A percentile compares a stretch with the other conserved stretches of the same genome.
phyloP scores from a whole-genome alignment of 768 basidiomycete genomes.

The Psilocybe azurescens region DNA sequence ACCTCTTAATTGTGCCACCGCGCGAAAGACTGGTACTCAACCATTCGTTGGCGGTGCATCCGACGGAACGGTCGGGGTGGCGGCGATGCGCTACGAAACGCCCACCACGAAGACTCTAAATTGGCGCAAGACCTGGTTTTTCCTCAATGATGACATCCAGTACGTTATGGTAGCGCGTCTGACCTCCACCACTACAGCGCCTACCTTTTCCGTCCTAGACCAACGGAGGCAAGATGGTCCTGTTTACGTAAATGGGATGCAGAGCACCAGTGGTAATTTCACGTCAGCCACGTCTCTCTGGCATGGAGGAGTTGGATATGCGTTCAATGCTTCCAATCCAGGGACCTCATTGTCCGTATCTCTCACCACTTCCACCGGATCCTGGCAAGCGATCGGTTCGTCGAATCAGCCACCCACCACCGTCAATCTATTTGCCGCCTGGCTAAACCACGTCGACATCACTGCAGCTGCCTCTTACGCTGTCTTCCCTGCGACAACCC shows the following conservation, averaged over 20 bases:
- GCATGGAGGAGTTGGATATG: slow-evolving; percentile 68
- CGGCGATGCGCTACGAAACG: slow-evolving; percentile 70
- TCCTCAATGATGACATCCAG: slow-evolving; percentile 63
- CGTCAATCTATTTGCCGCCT: slow-evolving; percentile 63
- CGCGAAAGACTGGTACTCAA: slow-evolving; percentile 48
- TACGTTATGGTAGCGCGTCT: slow-evolving; percentile 63
- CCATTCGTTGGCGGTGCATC: slow-evolving; percentile 69
- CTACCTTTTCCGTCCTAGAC: slow-evolving; percentile 68
- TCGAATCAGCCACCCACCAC: slow-evolving; percentile 57
- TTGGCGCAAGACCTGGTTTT: slow-evolving; percentile 77
- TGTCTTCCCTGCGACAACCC: slow-evolving; percentile 45
- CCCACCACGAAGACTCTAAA: slow-evolving; percentile 54
- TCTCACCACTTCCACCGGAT: slow-evolving; percentile 52
- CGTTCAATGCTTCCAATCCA: slow-evolving; percentile 39
- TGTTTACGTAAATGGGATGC: slow-evolving; percentile 47
- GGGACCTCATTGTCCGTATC: slow-evolving; percentile 42
- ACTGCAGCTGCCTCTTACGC: slow-evolving; percentile 39
- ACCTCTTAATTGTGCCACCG: slow-evolving; percentile 47
- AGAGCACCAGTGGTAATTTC: slow-evolving; percentile 26
- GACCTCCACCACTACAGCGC: slow-evolving; percentile 43
- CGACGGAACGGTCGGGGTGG: slow-evolving; percentile 56
- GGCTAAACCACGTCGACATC: slow-evolving; percentile 36
- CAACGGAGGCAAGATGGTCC: slow-evolving; percentile 52
- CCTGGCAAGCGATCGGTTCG: slow-evolving; percentile 65
- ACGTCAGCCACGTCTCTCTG: slow-evolving; percentile 54